phyloP scores from a whole-genome alignment of 2,329 filamentous ascomycete species.

The Penicillium sp. region DNA sequence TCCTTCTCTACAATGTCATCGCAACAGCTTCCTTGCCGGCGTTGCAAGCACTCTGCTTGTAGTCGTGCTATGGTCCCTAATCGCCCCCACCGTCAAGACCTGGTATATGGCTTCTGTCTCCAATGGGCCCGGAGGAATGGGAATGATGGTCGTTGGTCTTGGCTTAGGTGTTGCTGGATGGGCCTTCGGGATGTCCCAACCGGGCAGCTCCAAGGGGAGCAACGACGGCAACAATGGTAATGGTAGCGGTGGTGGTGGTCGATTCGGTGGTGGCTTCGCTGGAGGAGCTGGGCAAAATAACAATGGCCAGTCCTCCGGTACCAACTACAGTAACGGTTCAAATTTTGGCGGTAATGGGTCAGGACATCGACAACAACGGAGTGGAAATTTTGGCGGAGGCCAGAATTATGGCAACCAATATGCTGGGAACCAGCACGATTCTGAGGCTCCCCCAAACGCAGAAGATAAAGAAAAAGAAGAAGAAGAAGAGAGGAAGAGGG shows the following conservation, averaged over 20 bases:
- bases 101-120: conserved; percentile 75
- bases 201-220: conserved; percentile 38
- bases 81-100: conserved; percentile 72
- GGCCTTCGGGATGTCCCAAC: conserved; percentile 71
- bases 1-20: conserved; percentile 82
- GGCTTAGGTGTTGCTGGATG: conserved; percentile 78
- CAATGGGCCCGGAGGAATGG: conserved; percentile 70
- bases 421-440: conserved; percentile 39
- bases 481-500: conserved; percentile 7
- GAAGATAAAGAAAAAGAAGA: conserved; percentile 16
- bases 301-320: conserved; percentile 26
- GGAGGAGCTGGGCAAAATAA: conserved; percentile 24
- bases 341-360: conserved; percentile 29
- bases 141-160: conserved; percentile 72
- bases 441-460: conserved; percentile 27
- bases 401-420: conserved; percentile 36
- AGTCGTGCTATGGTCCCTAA: conserved; percentile 72
- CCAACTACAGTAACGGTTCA: conserved; percentile 30
- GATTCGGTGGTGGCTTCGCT: conserved; percentile 28
- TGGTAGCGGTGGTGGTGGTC: conserved; percentile 28
- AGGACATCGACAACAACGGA: conserved; percentile 31
- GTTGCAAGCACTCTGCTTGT: conserved; percentile 75
- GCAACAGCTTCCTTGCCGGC: conserved; percentile 89
- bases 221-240: conserved; percentile 36
- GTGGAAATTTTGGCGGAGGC: conserved; percentile 36